These are phyloP conservation scores for Xylaria venustula DNA, from an alignment of 495 filamentous ascomycete species.

Conservation along the genomic window DNA sequence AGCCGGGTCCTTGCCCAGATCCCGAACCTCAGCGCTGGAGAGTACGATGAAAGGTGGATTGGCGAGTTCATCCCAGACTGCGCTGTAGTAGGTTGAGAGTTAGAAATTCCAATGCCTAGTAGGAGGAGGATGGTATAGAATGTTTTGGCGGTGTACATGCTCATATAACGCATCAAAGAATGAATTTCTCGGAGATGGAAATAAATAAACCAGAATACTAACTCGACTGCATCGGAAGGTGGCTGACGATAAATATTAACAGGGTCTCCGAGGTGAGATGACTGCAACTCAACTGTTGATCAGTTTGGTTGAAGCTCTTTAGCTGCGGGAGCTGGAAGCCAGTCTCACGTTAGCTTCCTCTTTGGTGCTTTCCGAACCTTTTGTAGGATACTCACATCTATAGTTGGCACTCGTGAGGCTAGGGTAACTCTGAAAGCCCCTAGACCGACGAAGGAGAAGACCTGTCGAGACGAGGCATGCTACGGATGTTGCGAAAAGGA, in stretches of 20 bases:
- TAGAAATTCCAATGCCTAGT: too few species aligned
- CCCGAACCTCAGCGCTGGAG: constrained; percentile 17
- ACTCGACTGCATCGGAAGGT: neutral
- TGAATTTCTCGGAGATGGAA: too few species aligned
- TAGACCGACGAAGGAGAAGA: neutral
- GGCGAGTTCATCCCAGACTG: neutral
- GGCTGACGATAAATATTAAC: neutral
- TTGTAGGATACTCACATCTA: neutral
- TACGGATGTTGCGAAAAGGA: neutral
- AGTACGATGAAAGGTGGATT: constrained; percentile 12
- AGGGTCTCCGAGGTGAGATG: neutral
- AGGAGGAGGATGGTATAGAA: too few species aligned
- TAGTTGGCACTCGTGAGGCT: neutral
- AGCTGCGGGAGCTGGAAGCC: neutral
- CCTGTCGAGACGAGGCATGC: neutral
- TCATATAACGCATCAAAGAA: too few species aligned
- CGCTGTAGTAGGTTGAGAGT: too few species aligned
- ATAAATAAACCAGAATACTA: too few species aligned
- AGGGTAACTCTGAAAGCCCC: neutral
- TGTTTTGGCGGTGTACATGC: too few species aligned
- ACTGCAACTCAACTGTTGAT: neutral
- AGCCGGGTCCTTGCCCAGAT: constrained; percentile 29
- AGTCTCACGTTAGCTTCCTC: neutral
- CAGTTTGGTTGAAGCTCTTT: neutral
- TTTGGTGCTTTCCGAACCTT: neutral